Evolutionary conservation across 495 filamentous ascomycete genomes (phyloP).

Genomic region (Lindgomyces ingoldianus): DNA sequence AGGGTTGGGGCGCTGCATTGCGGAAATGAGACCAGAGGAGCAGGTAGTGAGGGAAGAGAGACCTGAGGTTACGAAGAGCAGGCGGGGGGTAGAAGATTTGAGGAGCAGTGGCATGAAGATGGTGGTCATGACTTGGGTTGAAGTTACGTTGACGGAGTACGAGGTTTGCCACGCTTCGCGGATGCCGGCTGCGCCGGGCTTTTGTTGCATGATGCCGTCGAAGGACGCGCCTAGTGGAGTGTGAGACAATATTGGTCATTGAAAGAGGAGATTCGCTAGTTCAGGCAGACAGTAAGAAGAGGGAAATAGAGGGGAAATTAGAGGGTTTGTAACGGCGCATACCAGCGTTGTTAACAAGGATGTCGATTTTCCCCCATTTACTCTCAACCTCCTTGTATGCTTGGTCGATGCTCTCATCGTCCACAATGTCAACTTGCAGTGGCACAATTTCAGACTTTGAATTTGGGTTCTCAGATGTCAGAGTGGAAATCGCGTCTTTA

Average conservation of each 20-base stretch:
- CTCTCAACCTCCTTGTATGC: slow-evolving; percentile 16
- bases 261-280: neutral
- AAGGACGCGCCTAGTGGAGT: slow-evolving; percentile 17
- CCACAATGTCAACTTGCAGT: slow-evolving; percentile 26
- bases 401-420: slow-evolving; percentile 16
- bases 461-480: slow-evolving; percentile 11
- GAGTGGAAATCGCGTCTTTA: slow-evolving; percentile 6
- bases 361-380: slow-evolving; percentile 18
- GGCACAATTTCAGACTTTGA: slow-evolving; percentile 19
- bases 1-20: neutral
- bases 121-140: slow-evolving; percentile 27
- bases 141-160: slow-evolving; percentile 27
- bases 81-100: slow-evolving; percentile 23
- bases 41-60: slow-evolving; percentile 23
- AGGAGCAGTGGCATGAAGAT: slow-evolving; percentile 31
- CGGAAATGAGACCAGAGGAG: neutral
- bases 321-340: too few species aligned
- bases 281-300: neutral
- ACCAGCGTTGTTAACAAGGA: slow-evolving; percentile 30
- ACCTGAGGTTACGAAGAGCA: slow-evolving; percentile 34
- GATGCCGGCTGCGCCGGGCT: slow-evolving; percentile 11
- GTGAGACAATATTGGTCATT: neutral
- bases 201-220: slow-evolving; percentile 11
- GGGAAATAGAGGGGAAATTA: neutral
- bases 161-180: slow-evolving; percentile 27